Percentiles rank a stretch among this genome's conserved stretches.
These are phyloP conservation scores for Aquilaria malaccensis DNA, from an alignment of 345 rosid genomes.

Conservation along the genomic window DNA sequence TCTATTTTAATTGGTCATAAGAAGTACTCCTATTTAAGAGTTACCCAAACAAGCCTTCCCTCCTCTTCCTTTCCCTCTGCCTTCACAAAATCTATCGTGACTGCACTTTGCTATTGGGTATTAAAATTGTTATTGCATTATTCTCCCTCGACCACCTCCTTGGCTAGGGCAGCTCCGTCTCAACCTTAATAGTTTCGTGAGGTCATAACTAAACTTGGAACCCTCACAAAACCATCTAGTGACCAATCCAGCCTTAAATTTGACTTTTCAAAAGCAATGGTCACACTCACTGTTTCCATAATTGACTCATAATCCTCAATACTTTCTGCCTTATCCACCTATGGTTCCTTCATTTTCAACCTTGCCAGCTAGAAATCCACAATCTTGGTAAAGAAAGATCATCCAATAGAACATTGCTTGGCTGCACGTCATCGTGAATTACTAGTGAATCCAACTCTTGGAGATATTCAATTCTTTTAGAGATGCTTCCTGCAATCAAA, in stretches of 20 bases:
- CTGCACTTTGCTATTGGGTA: no score
- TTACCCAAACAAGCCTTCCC: no score
- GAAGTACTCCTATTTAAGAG: no score
- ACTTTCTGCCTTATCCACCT: constrained; percentile 20
- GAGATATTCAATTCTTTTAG: constrained; percentile 61
- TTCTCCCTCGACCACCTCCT: constrained; percentile 25
- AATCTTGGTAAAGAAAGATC: constrained; percentile 53
- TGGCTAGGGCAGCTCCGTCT: constrained; percentile 25
- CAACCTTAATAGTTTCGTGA: constrained; percentile 37
- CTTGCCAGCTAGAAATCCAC: constrained; percentile 88
- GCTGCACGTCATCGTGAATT: constrained; percentile 84
- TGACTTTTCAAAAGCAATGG: constrained; percentile 59
- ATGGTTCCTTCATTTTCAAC: constrained; percentile 40
- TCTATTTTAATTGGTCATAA: no score
- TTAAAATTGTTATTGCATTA: constrained; percentile 3
- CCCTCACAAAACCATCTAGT: constrained; percentile 35
- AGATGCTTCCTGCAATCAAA: constrained; percentile 48
- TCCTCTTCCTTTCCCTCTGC: no score
- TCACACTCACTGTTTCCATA: constrained; percentile 64
- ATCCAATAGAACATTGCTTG: constrained; percentile 74
- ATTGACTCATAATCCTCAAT: constrained; percentile 63
- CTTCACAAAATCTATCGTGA: no score
- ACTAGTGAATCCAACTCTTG: constrained; percentile 68
- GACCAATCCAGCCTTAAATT: constrained; percentile 56
- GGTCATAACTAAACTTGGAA: constrained; percentile 21